Evolutionary conservation across 305 asterid genomes (phyloP).

Genomic region (Fraxinus sp.): DNA sequence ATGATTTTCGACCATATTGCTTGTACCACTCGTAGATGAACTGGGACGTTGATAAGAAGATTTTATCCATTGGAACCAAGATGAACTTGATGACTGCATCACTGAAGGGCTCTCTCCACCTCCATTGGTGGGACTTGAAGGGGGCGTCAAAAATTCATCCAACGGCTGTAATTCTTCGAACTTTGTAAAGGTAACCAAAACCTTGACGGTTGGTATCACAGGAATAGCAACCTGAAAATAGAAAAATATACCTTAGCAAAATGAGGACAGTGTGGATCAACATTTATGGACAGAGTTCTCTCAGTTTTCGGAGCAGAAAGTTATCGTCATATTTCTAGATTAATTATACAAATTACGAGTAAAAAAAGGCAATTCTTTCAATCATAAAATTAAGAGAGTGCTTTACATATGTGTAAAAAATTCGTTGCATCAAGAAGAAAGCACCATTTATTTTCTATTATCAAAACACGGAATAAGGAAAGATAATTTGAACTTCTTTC

Average conservation of each 20-base stretch:
- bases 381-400: background rate
- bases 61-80: constrained; percentile 99
- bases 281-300: background rate
- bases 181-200: constrained; percentile 88
- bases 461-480: background rate
- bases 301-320: background rate
- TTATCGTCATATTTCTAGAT: background rate
- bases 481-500: background rate
- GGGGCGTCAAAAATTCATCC: constrained; percentile 89
- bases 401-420: background rate
- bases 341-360: background rate
- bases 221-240: constrained; percentile 86
- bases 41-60: constrained; percentile 64
- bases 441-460: background rate
- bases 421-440: background rate
- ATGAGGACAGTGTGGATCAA: background rate
- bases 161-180: constrained; percentile 84
- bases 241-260: background rate
- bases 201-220: constrained; percentile 87
- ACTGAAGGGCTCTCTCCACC: constrained; percentile 54
- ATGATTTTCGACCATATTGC: constrained; percentile 56
- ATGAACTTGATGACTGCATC: constrained; percentile 59
- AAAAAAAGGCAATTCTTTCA: background rate
- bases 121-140: constrained; percentile 73
- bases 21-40: constrained; percentile 54